Percentiles rank a stretch among this genome's conserved stretches.
Evolutionary conservation across 768 basidiomycete genomes (phyloP).

Genomic region (Tylopilus cervinicoccineus): DNA sequence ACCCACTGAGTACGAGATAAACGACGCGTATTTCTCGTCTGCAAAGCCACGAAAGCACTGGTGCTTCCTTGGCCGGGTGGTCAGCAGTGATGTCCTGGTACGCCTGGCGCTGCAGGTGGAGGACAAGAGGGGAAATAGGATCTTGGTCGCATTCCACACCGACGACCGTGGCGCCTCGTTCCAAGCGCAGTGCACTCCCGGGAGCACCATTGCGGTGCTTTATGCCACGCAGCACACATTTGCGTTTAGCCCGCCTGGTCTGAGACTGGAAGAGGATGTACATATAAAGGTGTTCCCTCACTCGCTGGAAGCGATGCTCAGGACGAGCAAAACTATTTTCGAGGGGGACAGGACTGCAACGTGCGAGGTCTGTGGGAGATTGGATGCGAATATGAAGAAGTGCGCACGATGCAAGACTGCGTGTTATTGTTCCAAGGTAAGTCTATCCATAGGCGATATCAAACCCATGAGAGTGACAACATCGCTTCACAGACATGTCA

Average conservation of each 20-base stretch:
- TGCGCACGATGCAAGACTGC: constrained; percentile 27
- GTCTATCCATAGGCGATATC: constrained; percentile 1
- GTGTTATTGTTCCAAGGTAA: constrained; percentile 29
- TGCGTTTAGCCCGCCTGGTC: constrained; percentile 28
- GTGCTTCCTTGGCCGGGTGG: constrained; percentile 28
- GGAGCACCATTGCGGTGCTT: constrained; percentile 30
- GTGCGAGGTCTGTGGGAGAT: constrained; percentile 23
- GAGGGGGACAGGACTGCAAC: constrained; percentile 16
- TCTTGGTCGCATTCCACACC: constrained; percentile 30
- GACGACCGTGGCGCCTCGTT: constrained; percentile 28
- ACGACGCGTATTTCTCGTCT: constrained; percentile 19
- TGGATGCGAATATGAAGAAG: constrained; percentile 17
- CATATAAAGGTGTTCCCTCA: constrained; percentile 27
- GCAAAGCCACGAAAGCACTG: constrained; percentile 27
- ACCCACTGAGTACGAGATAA: constrained; percentile 21
- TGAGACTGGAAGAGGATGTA: constrained; percentile 24
- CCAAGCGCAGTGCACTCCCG: constrained; percentile 18
- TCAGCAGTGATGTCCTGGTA: constrained; percentile 23
- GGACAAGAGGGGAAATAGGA: constrained; percentile 22
- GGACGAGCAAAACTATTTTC: constrained; percentile 19
- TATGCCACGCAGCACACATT: constrained; percentile 29
- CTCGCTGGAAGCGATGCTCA: constrained; percentile 24
- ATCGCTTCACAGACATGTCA: constrained; percentile 20
- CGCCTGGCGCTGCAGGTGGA: constrained; percentile 29
- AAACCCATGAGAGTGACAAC: constrained; percentile 4